phyloP scores from a whole-genome alignment of 331 rosid genomes.

The Malus hybrid region DNA sequence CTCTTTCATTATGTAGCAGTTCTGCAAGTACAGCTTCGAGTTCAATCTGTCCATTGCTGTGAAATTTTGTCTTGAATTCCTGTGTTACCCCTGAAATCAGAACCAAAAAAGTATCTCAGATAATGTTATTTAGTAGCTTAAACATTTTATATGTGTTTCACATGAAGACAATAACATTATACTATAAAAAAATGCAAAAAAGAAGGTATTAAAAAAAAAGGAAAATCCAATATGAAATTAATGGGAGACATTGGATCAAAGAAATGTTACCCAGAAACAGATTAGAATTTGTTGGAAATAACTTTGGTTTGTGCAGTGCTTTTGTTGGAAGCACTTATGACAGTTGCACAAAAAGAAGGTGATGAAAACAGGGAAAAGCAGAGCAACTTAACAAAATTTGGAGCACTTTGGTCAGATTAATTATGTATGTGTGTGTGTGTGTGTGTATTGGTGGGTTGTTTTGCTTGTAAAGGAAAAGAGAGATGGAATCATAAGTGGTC shows the following conservation, averaged over 20 bases:
- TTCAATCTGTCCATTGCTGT: slow-evolving; percentile 75
- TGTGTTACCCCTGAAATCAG: slow-evolving; percentile 26
- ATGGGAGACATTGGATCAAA: neutral
- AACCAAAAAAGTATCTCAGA: slow-evolving; percentile 2
- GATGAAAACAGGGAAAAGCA: slow-evolving; percentile 35
- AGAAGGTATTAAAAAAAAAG: neutral
- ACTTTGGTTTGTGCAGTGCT: slow-evolving; percentile 35
- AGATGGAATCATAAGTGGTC: slow-evolving; percentile 33
- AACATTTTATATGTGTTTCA: neutral
- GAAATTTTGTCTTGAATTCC: neutral
- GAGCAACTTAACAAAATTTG: slow-evolving; percentile 25
- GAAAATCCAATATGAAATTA: neutral
- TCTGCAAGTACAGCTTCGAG: slow-evolving; percentile 88
- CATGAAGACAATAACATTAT: neutral
- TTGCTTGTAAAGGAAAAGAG: slow-evolving; percentile 14
- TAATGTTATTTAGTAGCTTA: neutral
- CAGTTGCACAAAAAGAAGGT: slow-evolving; percentile 20
- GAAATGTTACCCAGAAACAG: slow-evolving; percentile 11
- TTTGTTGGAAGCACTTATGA: slow-evolving; percentile 33
- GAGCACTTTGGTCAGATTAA: slow-evolving; percentile 39
- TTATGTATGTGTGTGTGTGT: no score
- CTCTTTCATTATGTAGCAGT: slow-evolving; percentile 95
- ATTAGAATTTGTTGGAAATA: neutral
- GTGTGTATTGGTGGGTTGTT: slow-evolving; percentile 20
- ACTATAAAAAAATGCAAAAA: neutral